Evolutionary conservation across 1,139 yeast species (phyloP).

Genomic region (Martiniozyma asiatica): DNA sequence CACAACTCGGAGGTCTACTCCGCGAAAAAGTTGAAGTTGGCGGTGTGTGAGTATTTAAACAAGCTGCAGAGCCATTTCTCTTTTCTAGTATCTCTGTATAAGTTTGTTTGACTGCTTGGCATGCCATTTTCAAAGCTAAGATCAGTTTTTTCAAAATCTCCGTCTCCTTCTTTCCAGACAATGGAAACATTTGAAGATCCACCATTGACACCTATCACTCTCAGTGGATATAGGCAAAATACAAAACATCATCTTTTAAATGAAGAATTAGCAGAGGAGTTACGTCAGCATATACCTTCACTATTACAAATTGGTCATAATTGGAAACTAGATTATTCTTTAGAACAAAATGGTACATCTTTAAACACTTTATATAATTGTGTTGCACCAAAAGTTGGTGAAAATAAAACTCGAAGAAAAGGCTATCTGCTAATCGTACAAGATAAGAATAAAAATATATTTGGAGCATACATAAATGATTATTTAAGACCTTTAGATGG

Average conservation of each 20-base stretch:
- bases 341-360: slow-evolving; percentile 90
- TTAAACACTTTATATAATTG: slow-evolving; percentile 54
- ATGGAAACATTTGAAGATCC: slow-evolving; percentile 23
- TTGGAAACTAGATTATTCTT: slow-evolving; percentile 71
- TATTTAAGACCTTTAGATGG: slow-evolving; percentile 57
- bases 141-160: no score
- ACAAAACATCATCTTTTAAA: slow-evolving; percentile 51
- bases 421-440: slow-evolving; percentile 65
- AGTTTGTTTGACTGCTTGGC: no score
- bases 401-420: slow-evolving; percentile 27
- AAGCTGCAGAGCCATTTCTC: no score
- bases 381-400: slow-evolving; percentile 14
- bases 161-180: no score
- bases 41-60: no score
- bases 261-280: slow-evolving; percentile 55
- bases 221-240: slow-evolving; percentile 43
- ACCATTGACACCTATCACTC: slow-evolving; percentile 35
- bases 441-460: slow-evolving; percentile 50
- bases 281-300: slow-evolving; percentile 63
- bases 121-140: no score
- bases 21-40: no score
- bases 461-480: slow-evolving; percentile 82
- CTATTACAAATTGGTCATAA: slow-evolving; percentile 62
- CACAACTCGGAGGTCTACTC: no score
- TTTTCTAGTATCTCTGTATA: no score